phyloP scores from a whole-genome alignment of 495 filamentous ascomycete species.

The Aspergillus nanangensis region DNA sequence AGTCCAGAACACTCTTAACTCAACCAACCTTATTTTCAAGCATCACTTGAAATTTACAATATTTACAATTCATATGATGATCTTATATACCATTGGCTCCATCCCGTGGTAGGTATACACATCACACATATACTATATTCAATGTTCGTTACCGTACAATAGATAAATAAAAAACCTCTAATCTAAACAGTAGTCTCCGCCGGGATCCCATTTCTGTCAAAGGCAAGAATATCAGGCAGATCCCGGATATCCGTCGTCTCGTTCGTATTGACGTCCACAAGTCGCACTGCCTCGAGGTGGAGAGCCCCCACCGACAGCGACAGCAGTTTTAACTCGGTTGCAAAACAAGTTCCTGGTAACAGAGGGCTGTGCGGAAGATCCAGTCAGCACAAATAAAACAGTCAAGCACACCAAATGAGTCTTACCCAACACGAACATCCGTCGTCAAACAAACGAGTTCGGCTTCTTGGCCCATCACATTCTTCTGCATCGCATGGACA shows the following conservation, averaged over 20 bases:
- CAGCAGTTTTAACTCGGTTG: conserved; percentile 74
- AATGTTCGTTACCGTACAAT: too few relatives aligned
- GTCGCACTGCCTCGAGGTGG: conserved; percentile 71
- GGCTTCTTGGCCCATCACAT: conserved; percentile 61
- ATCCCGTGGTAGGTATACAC: too few relatives aligned
- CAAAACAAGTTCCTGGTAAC: conserved; percentile 73
- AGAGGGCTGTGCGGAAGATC: conserved; percentile 46
- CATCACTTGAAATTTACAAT: too few relatives aligned
- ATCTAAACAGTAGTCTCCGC: neutral
- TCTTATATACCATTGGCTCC: too few relatives aligned
- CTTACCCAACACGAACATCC: conserved; percentile 76
- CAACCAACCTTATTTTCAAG: too few relatives aligned
- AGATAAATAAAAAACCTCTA: neutral
- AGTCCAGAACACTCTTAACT: too few relatives aligned
- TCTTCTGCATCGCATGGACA: conserved; percentile 77
- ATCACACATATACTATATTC: too few relatives aligned
- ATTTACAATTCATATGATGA: too few relatives aligned
- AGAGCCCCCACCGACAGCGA: conserved; percentile 72
- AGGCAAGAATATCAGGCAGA: conserved; percentile 67
- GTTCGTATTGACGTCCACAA: conserved; percentile 76
- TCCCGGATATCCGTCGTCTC: conserved; percentile 81
- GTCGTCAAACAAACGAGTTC: conserved; percentile 79
- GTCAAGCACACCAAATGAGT: conserved; percentile 1
- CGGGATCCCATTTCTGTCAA: conserved; percentile 25
- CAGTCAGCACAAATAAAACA: conserved; percentile 5